Percentiles rank a stretch among this genome's conserved stretches.
These are phyloP conservation scores for Magnaporthiopsis incrustans DNA, from an alignment of 2,329 filamentous ascomycete genomes.

Conservation along the genomic window DNA sequence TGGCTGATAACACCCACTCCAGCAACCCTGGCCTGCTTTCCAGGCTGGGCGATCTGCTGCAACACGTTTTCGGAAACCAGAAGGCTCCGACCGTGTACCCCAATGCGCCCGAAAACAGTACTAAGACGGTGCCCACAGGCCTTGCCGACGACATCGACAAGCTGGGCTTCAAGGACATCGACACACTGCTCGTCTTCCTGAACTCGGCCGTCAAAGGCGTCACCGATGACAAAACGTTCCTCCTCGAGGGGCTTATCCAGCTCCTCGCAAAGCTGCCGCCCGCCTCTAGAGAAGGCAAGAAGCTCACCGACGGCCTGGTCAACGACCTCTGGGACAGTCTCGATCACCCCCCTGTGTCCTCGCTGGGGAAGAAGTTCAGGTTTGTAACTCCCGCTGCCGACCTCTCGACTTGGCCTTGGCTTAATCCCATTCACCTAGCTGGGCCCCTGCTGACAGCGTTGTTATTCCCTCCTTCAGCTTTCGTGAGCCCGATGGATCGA, in stretches of 20 bases:
- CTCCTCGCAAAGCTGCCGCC: conserved; percentile 20
- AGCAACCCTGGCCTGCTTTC: background rate
- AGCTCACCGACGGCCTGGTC: conserved; percentile 41
- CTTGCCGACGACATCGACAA: conserved; percentile 13
- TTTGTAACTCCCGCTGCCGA: conserved; percentile 26
- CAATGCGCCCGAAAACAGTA: background rate
- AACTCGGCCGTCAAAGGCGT: conserved; percentile 10
- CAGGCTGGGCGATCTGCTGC: background rate
- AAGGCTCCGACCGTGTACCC: background rate
- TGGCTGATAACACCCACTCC: background rate
- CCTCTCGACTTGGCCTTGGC: no score
- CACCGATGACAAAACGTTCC: conserved; percentile 10
- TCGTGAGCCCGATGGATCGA: conserved; percentile 29
- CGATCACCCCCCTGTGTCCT: conserved; percentile 43
- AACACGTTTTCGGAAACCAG: background rate
- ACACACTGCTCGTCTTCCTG: conserved; percentile 14
- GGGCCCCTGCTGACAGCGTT: background rate
- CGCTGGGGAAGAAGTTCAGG: conserved; percentile 32
- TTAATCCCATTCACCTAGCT: background rate
- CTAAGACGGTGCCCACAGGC: conserved; percentile 3
- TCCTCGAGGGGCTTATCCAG: conserved; percentile 12
- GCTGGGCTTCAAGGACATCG: conserved; percentile 22
- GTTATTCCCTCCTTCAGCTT: conserved; percentile 17
- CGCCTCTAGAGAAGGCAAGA: conserved; percentile 18
- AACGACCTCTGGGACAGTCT: conserved; percentile 45